These are phyloP conservation scores for Chiua virens DNA, from an alignment of 768 basidiomycete genomes.

Conservation along the genomic window DNA sequence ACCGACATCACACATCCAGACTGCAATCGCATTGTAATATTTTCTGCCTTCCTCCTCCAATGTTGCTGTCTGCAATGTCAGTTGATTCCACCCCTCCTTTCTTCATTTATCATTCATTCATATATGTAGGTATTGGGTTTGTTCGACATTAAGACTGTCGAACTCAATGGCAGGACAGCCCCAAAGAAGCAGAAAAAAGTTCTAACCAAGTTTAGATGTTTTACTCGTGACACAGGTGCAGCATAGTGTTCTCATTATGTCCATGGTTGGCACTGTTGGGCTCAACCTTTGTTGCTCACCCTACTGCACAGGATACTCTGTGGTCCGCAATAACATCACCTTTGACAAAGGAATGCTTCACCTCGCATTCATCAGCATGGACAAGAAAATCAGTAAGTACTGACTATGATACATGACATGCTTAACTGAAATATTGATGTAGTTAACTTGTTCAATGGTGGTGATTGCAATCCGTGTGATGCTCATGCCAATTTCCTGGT, in stretches of 20 bases:
- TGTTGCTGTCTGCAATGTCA: neutral
- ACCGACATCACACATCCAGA: neutral
- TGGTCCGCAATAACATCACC: constrained; percentile 28
- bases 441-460: too few species aligned
- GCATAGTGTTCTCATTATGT: constrained; percentile 9
- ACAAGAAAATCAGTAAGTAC: neutral
- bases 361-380: neutral
- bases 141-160: neutral
- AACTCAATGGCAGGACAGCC: constrained; percentile 3
- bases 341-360: constrained; percentile 14
- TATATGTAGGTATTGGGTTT: constrained; percentile 1
- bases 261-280: constrained; percentile 9
- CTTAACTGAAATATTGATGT: too few species aligned
- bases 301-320: constrained; percentile 11
- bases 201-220: neutral
- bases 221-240: neutral
- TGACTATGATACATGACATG: too few species aligned
- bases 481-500: too few species aligned
- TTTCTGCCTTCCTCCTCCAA: neutral
- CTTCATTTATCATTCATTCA: too few species aligned
- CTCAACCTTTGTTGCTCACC: constrained; percentile 1
- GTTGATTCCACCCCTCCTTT: too few species aligned
- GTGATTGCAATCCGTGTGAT: too few species aligned
- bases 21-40: neutral
- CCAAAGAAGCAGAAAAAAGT: neutral